Base-by-base conservation (phyloP, 2,329 filamentous ascomycete species). In the Seiridium unicorne region DNA sequence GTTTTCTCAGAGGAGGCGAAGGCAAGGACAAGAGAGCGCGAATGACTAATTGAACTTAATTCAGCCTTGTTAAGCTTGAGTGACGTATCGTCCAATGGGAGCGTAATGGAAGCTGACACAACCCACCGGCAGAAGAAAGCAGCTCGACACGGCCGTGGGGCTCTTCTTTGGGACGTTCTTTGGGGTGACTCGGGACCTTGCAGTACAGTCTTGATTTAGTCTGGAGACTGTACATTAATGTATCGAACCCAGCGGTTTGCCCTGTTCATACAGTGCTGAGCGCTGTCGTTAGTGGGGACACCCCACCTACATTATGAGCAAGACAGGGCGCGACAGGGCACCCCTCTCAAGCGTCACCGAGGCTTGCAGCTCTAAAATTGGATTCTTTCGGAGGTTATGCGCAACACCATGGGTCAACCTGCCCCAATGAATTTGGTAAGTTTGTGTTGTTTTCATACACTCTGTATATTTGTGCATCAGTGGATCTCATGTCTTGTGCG, bases 331-430 rank as follows among this genome's bases (percentile, higher is more conserved):
- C 46, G 46, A 51, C 56, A 60, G 51, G 60, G 57, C 59, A 55
- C 46, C 58, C 61, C 59, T 59, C 57, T 44, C 42, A 51, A 61
- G 64, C 61, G 42, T 57, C 26, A 51, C 44, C 44, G 40, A 56
- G 32, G 53, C 54, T 60, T 61, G 57, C 61, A 65, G 62, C 61
- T 63, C 60, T 66, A 65, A 68, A 64, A 68, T 68, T 68, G 63
- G 62, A 10, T 58, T 64, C 40, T 61, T 46, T 32, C 51, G 47
- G 42, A 49, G 48, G 18, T 66, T 57, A 68, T 68, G 66, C 66
- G 62, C 64, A 63, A 62, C 61, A 60, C 60, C 49, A 53, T 11
- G 49, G 49, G 38, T 38, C 32, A 53, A 40, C 38, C 10, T 10
- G 31, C 34, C 32, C 49, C 34, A 53, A 53, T 53, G 49, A 53